Evolutionary conservation across 2,329 filamentous ascomycete genomes (phyloP).

Genomic region (Fusarium agapanthi): DNA sequence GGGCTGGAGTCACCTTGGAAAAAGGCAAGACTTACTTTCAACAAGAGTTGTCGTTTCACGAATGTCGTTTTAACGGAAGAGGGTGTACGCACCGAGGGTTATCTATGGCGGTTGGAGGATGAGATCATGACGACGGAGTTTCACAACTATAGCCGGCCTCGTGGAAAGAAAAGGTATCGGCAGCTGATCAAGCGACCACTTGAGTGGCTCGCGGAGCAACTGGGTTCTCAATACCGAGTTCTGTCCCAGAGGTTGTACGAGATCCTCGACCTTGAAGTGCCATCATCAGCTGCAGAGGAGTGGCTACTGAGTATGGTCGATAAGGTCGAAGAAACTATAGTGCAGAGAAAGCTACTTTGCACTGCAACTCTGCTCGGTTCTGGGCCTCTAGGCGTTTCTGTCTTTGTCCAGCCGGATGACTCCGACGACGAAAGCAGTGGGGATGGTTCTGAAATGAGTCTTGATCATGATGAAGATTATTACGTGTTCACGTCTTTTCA

Average conservation of each 20-base stretch:
- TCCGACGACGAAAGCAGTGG: not conserved
- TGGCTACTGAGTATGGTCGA: not conserved
- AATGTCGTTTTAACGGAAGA: not conserved
- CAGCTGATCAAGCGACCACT: rapidly evolving
- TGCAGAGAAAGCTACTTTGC: not conserved
- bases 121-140: rapidly evolving
- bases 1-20: not conserved
- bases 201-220: not conserved
- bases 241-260: not conserved
- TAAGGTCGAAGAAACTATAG: not conserved
- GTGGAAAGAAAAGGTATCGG: rapidly evolving
- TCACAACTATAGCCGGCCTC: rapidly evolving
- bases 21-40: not conserved
- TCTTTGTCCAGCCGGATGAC: not conserved
- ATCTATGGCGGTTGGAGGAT: not conserved
- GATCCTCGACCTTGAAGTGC: not conserved
- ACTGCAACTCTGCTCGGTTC: not conserved
- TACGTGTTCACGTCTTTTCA: not conserved
- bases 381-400: not conserved
- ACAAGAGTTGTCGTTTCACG: not conserved
- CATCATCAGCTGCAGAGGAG: not conserved
- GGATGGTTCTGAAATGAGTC: not conserved
- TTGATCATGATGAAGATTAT: rapidly evolving
- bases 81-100: not conserved
- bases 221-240: not conserved